Conservation (phyloP, 352 stramenopile genomes). For the Phytopythium cucurbitacearum region DNA sequence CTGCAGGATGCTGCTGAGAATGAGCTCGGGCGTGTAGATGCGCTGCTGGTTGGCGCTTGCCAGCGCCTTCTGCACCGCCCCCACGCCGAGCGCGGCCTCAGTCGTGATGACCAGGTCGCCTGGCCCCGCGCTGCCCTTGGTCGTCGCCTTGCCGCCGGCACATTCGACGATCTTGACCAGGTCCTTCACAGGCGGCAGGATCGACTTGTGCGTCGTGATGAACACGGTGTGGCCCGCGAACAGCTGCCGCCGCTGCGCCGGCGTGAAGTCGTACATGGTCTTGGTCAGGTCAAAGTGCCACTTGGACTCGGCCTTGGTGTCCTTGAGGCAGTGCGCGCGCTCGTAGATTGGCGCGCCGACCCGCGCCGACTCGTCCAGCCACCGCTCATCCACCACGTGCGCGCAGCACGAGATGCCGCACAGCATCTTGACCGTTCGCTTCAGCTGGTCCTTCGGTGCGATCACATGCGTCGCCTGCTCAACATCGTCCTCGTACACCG, state of each 20-base stretch:
- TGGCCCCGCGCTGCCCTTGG: constrained; percentile 7
- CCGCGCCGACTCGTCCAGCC: constrained; percentile 38
- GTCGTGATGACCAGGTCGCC: constrained; percentile 32
- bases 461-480: constrained; percentile 47
- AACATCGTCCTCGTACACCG: constrained; percentile 44
- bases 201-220: constrained; percentile 45
- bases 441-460: constrained; percentile 42
- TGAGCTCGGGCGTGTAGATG: constrained; percentile 35
- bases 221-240: constrained; percentile 29
- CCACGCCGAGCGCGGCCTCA: constrained; percentile 22
- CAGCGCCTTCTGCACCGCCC: constrained; percentile 27
- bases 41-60: constrained; percentile 9
- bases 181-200: constrained; percentile 29
- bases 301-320: constrained; percentile 36
- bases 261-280: constrained; percentile 38
- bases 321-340: constrained; percentile 30
- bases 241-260: constrained; percentile 16
- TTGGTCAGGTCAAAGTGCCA: constrained; percentile 42
- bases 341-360: constrained; percentile 17
- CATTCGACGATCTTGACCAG: constrained; percentile 39
- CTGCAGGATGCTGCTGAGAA: constrained; percentile 39
- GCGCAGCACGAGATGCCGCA: constrained; percentile 51
- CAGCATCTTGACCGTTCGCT: constrained; percentile 56
- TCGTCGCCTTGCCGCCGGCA: constrained; percentile 20
- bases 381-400: constrained; percentile 45